Conservation (phyloP, 1,139 yeast genomes). For the Candida albicans region DNA sequence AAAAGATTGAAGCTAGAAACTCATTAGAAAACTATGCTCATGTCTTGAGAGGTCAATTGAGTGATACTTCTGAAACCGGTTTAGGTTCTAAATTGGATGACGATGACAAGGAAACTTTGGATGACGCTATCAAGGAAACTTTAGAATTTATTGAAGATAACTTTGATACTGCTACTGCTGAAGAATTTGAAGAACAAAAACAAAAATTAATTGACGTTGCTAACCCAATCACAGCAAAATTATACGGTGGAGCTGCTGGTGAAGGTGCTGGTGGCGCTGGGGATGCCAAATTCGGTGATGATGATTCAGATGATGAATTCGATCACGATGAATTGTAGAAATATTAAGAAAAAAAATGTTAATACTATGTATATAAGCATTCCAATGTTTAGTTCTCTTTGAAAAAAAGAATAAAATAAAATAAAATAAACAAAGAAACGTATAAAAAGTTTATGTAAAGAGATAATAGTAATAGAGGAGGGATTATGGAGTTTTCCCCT, state of each 20-base stretch:
- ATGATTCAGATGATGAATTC: slow-evolving; percentile 64
- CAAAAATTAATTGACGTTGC: slow-evolving; percentile 83
- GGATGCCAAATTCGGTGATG: slow-evolving; percentile 48
- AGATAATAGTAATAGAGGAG: too few relatives aligned
- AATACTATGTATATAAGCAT: slow-evolving; percentile 6
- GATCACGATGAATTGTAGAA: slow-evolving; percentile 55
- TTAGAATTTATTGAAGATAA: slow-evolving; percentile 89
- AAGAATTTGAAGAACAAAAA: slow-evolving; percentile 92
- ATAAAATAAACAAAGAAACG: background rate
- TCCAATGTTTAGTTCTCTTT: background rate
- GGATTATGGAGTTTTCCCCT: too few relatives aligned
- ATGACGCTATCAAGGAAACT: slow-evolving; percentile 67
- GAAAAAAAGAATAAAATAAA: slow-evolving; percentile 1
- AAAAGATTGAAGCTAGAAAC: slow-evolving; percentile 68
- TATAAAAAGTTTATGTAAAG: background rate
- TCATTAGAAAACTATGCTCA: slow-evolving; percentile 51
- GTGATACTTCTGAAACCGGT: slow-evolving; percentile 60
- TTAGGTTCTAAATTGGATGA: slow-evolving; percentile 79
- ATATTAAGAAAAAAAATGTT: background rate
- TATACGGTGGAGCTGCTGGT: slow-evolving; percentile 67
- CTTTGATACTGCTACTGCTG: slow-evolving; percentile 82
- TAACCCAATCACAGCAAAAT: slow-evolving; percentile 88
- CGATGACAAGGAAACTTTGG: slow-evolving; percentile 87
- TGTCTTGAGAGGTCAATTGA: slow-evolving; percentile 53
- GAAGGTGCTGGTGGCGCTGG: slow-evolving; percentile 31